Base-by-base conservation (phyloP, 495 filamentous ascomycete species). In the Chaetomidium leptoderma region DNA sequence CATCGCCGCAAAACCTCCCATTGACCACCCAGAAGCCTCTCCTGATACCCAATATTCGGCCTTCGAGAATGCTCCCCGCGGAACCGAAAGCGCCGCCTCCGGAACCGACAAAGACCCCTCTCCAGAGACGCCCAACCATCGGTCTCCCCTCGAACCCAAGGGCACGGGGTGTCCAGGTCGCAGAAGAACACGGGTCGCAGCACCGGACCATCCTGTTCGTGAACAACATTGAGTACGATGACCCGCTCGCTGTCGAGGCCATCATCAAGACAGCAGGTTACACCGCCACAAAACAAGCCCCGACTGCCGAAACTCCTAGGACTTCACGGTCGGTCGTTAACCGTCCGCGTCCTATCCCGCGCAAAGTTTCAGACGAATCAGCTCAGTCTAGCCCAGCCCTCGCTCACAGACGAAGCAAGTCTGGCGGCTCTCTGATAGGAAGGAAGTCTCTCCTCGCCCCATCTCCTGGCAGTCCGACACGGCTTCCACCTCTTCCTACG, bases 161-260 rank as follows among this genome's bases (percentile, higher is more conserved):
- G 24, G 69, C 77, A n/a, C 70, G 73, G 46, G 72, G 66, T n/a
- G 56, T 76, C 48, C 67, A 63, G 29, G 43, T 74, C 29, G 57
- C 57, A 7, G 63, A 64, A 27, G 71, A 75, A 17, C 48, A 55
- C 3, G 50, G 55, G 2, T 57, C 60, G 13, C 69, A 70, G 30
- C 68, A 77, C 30, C 73, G 76, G 40, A 81, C 77, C 29, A 70
- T 81, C 19, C 72, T 82, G 73, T 78, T 79, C 42, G 64, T 82
- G 30, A 81, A 80, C 51, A 73, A 77, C 36, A 78, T 81, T 45
- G 70, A 78, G 17, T 80, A 78, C 50, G 67, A 79, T 43, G 68
- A 80, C 55, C 78, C 78, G 0, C 63, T 59, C n/a, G 57, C 62
- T 8, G 78, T 80, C 11, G 69, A 72, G 26, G 68, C 66, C 19